A percentile compares a stretch with the other conserved stretches of the same genome.
Conservation (phyloP, 2,329 filamentous ascomycete genomes). For the Paraconiothyrium brasiliense region DNA sequence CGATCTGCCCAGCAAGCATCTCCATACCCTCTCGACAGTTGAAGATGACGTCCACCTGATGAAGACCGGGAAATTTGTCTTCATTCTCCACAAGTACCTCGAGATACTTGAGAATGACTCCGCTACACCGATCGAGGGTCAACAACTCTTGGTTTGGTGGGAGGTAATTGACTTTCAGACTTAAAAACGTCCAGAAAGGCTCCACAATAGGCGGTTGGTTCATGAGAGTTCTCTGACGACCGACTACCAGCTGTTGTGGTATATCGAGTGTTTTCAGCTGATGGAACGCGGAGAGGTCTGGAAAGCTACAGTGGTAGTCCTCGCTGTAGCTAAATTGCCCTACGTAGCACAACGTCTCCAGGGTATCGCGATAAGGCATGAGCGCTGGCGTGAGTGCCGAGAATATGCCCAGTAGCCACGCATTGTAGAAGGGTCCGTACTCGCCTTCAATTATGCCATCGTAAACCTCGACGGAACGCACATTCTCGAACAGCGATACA, state of each 20-base stretch:
- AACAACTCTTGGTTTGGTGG: neutral
- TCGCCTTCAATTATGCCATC: neutral
- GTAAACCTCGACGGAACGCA: neutral
- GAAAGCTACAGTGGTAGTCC: neutral
- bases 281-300: neutral
- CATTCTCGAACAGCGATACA: neutral
- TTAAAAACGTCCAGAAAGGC: neutral
- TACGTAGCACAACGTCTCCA: neutral
- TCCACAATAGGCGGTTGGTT: neutral
- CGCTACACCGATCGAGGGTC: neutral
- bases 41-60: neutral
- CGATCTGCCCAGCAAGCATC: neutral
- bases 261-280: neutral
- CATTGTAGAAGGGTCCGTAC: neutral
- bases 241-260: neutral
- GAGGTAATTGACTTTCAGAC: neutral
- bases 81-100: neutral
- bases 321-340: neutral
- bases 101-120: neutral
- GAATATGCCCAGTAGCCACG: neutral
- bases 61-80: neutral
- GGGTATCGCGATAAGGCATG: neutral
- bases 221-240: neutral
- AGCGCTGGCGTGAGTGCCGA: neutral
- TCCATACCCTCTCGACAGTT: neutral